A percentile compares a stretch with the other conserved stretches of the same genome.
Evolutionary conservation across 768 basidiomycete genomes (phyloP).

Genomic region (Suillus americanus): DNA sequence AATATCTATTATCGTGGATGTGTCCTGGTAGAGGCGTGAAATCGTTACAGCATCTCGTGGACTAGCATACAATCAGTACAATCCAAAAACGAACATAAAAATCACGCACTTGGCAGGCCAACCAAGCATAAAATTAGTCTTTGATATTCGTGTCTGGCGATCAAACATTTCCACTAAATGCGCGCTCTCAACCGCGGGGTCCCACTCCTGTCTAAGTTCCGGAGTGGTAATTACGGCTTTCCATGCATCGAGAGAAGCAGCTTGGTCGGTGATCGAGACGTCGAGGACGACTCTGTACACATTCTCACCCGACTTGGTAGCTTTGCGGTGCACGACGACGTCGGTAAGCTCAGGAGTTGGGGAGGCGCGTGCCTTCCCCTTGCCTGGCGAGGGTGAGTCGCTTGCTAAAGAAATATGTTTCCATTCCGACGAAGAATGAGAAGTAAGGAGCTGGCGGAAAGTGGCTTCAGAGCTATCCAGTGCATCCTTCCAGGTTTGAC

Average conservation of each 20-base stretch:
- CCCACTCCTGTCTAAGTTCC: constrained; percentile 89
- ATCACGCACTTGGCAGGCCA: constrained; percentile 94
- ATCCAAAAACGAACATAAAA: constrained; percentile 3
- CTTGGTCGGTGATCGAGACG: constrained; percentile 57
- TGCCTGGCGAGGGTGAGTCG: constrained; percentile 44
- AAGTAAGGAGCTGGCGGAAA: constrained; percentile 77
- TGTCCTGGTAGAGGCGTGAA: constrained; percentile 78
- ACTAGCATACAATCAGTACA: constrained; percentile 38
- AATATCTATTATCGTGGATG: constrained; percentile 83
- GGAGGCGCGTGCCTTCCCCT: constrained; percentile 59
- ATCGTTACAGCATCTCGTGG: constrained; percentile 95
- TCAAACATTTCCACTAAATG: constrained; percentile 86
- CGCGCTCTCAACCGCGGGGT: constrained; percentile 87
- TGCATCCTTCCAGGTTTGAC: constrained; percentile 79
- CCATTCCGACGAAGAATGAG: constrained; percentile 73
- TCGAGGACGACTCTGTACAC: constrained; percentile 85
- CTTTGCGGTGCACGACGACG: constrained; percentile 76
- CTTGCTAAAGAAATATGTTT: constrained; percentile 63
- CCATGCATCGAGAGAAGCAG: constrained; percentile 71
- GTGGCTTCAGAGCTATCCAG: constrained; percentile 72
- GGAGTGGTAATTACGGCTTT: constrained; percentile 81
- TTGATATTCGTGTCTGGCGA: constrained; percentile 78
- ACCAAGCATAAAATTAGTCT: constrained; percentile 89
- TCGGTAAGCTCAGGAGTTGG: constrained; percentile 62
- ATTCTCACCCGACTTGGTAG: constrained; percentile 67